A percentile compares a stretch with the other conserved stretches of the same genome.
Conservation (phyloP, 257 asterid species). For the Salvia rosmarinus region DNA sequence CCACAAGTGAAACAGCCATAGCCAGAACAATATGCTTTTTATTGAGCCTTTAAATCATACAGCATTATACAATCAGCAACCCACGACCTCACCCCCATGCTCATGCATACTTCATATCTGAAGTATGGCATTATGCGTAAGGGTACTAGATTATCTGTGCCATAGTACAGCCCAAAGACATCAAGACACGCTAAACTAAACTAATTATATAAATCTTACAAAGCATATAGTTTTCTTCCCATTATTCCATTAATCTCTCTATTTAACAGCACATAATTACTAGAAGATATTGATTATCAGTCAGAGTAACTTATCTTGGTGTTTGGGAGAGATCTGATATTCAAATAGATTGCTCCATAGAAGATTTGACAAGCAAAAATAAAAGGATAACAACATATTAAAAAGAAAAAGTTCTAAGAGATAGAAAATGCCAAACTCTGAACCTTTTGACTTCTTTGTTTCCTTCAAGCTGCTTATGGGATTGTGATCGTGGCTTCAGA, state of each 20-base stretch:
- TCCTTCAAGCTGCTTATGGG: slow-evolving; percentile 55
- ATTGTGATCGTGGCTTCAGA: slow-evolving; percentile 69
- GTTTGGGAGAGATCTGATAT: background rate
- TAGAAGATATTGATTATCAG: background rate
- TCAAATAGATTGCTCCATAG: slow-evolving; percentile 10
- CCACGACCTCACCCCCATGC: too few species aligned
- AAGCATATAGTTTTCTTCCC: background rate
- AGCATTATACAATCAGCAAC: background rate
- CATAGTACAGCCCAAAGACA: background rate
- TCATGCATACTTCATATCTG: background rate
- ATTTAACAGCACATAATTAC: background rate
- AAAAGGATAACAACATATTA: background rate
- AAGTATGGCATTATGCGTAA: background rate
- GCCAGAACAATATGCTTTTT: background rate
- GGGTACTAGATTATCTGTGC: slow-evolving; percentile 13
- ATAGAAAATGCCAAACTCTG: slow-evolving; percentile 15
- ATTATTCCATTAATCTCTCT: slow-evolving; percentile 14
- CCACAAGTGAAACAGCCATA: background rate
- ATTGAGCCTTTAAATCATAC: slow-evolving; percentile 12
- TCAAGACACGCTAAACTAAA: background rate
- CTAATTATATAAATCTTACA: background rate
- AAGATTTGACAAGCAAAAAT: background rate
- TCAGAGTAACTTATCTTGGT: background rate
- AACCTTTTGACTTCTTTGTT: slow-evolving; percentile 64
- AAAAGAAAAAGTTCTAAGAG: background rate